Evolutionary conservation across 345 rosid genomes (phyloP).

Genomic region (Brassica juncea): DNA sequence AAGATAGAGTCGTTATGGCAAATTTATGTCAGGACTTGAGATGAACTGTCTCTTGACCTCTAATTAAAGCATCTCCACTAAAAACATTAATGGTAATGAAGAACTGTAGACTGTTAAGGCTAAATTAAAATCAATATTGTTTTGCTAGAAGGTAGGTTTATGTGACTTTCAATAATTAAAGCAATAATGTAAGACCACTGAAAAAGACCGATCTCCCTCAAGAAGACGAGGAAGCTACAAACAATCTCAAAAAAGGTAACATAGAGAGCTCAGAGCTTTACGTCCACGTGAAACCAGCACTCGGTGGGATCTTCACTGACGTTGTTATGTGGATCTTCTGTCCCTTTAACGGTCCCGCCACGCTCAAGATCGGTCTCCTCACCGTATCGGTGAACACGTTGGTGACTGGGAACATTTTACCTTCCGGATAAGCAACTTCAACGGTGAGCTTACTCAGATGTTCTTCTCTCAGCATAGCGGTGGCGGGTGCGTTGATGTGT

Average conservation of each 20-base stretch:
- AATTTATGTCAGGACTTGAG: too few species aligned
- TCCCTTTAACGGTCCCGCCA: too few species aligned
- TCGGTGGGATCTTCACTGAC: too few species aligned
- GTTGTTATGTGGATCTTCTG: too few species aligned
- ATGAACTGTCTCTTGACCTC: too few species aligned
- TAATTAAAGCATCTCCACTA: neutral
- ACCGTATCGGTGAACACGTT: constrained; percentile 61
- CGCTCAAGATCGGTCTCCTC: too few species aligned
- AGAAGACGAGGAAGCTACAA: too few species aligned
- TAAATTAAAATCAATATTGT: neutral
- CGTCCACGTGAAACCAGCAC: too few species aligned
- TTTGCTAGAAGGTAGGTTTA: neutral
- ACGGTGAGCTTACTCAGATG: constrained; percentile 66
- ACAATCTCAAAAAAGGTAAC: too few species aligned
- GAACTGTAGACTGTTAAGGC: neutral
- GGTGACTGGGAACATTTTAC: constrained; percentile 95
- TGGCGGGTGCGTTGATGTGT: constrained; percentile 73
- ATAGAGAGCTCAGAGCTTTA: too few species aligned
- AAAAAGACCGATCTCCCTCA: neutral
- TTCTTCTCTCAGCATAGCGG: constrained; percentile 90
- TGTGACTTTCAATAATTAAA: neutral
- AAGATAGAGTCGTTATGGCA: too few species aligned
- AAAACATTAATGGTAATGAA: neutral
- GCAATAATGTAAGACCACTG: neutral
- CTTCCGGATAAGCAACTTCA: constrained; percentile 37